Base-by-base conservation (phyloP, 495 filamentous ascomycete genomes). In the Podospora australis region DNA sequence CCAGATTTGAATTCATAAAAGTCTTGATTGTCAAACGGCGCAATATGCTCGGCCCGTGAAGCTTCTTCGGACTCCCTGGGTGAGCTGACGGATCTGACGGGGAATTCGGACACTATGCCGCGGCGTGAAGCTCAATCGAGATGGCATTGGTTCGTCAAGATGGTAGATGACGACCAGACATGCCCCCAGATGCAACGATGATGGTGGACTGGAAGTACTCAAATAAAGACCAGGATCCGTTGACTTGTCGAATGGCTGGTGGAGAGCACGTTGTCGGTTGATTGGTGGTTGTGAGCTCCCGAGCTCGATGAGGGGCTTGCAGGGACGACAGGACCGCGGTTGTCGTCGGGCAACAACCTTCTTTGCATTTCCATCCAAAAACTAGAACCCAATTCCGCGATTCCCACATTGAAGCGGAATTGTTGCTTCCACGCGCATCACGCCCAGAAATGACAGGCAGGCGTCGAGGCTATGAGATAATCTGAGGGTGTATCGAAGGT, bases 181-280 rank as follows among this genome's bases (percentile, higher is more conserved):
- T n/a, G n/a, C n/a, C n/a, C n/a, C n/a, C n/a, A n/a, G n/a, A n/a
- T n/a, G n/a, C n/a, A n/a, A n/a, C 32, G 13, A 16, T 17, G 19
- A 36, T 17, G 32, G 32, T 36, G 19, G 32, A 36, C 19, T 36
- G 32, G 1, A 40, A 20, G 20, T 21, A 20, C 19, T 21, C 20
- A 16, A 9, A 20, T 21, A 20, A 24, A 13, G 20, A 24, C 39
- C 20, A 20, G 39, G 39, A 41, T 41, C 17, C 13, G 13, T 43
- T n/a, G 22, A 14, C 40, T 43, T 43, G 40, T 41, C 13, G 20
- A 14, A 23, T 14, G 40, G 40, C 14, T 9, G 39, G 58, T 49
- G 44, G 52, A 44, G 57, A 55, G 58, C 64, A 67, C 64, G 64
- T 67, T 67, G 32, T 39, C 13, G 56, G 30, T 53, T 67, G 63